phyloP scores from a whole-genome alignment of 257 asterid species.

The Ilex aquifolium region DNA sequence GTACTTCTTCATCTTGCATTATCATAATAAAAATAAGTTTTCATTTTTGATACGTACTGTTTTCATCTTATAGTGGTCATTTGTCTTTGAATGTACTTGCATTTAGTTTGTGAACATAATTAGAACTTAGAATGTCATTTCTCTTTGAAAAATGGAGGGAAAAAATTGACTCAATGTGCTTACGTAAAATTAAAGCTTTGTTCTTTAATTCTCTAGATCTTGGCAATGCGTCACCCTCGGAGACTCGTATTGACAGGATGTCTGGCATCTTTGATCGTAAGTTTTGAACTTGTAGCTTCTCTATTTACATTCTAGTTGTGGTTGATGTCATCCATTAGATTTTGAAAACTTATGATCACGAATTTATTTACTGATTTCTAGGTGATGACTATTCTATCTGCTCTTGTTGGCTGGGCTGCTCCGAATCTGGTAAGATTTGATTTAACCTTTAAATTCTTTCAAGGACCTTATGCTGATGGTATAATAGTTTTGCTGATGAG shows the following conservation, averaged over 20 bases:
- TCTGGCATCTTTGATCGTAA: conserved; percentile 89
- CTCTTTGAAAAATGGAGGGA: neutral
- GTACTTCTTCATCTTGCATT: too few relatives aligned
- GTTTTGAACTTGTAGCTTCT: conserved; percentile 15
- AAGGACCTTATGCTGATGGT: conserved; percentile 6
- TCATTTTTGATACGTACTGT: too few relatives aligned
- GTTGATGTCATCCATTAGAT: too few relatives aligned
- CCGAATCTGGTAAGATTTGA: conserved; percentile 63
- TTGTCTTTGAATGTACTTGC: neutral
- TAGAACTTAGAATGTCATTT: neutral
- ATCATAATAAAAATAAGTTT: too few relatives aligned
- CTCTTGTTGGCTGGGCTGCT: conserved; percentile 97
- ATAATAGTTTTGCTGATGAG: neutral
- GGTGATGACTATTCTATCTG: conserved; percentile 97
- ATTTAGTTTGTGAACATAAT: neutral
- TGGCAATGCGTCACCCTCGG: conserved; percentile 98
- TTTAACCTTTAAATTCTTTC: conserved; percentile 3
- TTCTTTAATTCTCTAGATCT: conserved; percentile 39
- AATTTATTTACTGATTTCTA: conserved; percentile 20
- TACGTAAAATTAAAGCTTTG: neutral
- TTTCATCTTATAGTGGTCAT: neutral
- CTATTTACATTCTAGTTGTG: neutral
- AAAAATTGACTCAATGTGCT: neutral
- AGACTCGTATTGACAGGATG: conserved; percentile 86
- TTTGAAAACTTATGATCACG: neutral